Base-by-base conservation (phyloP, 192 early-diverging fungal species). In the Coemansia sp. region DNA sequence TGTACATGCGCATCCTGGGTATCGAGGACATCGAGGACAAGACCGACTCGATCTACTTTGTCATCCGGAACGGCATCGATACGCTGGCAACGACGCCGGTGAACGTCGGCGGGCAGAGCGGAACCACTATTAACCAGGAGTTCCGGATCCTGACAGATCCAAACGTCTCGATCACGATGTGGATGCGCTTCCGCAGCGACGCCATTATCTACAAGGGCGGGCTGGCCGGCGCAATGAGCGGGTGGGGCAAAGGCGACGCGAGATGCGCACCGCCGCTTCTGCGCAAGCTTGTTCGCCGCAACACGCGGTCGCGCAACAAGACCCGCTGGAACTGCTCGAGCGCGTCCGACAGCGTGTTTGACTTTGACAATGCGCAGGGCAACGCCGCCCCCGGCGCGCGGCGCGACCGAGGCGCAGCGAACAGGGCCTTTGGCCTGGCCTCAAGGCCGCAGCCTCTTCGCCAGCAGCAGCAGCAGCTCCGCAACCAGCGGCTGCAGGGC, bases 61-160 rank as follows among this genome's bases (percentile, higher is more conserved):
- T 81, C 25, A 81, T 81, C 46, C 78, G 78, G 68, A 81, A 81
- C n/a, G 78, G 78, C 42, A 75, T 81, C 46, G 72, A 81, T 49
- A 81, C 78, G 5, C 59, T 81, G 62, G 69, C 72, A 2, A 81
- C 73, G 9, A 72, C 69, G n/a, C 78, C 78, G 0, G 67, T 81
- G 35, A 42, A 19, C 2, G 69, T 75, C 10, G 69, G 52, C 24
- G 69, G 72, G 6, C 20, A 19, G 9, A 11, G 30, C 18, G 39
- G 48, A 23, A 65, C 73, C 4, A 71, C 67, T 7, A 75, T 81
- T 52, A 81, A 81, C 69, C 78, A 81, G 19, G 78, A 81, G 69
- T 81, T 81, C 64, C 72, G 78, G 42, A 81, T 81, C 28, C 61
- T 75, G 58, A 75, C 78, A 0, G 73, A 75, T 18, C 78, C 78